These are phyloP conservation scores for Talaromyces sp. DNA, from an alignment of 2,329 filamentous ascomycete genomes.

Conservation along the genomic window DNA sequence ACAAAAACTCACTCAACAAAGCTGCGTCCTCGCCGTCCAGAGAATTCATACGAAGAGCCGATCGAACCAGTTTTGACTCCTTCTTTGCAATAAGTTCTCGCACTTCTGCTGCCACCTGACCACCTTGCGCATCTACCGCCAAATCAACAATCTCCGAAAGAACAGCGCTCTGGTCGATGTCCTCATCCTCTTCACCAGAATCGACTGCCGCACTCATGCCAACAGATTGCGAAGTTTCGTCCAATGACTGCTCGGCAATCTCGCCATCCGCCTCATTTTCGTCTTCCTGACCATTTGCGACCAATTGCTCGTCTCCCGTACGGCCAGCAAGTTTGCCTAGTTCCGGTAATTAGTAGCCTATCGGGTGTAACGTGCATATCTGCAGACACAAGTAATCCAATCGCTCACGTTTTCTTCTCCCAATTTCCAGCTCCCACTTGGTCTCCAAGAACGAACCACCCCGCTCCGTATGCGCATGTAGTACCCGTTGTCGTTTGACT, in stretches of 20 bases:
- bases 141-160: conserved; percentile 10
- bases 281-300: background rate
- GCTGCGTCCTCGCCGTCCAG: conserved; percentile 39
- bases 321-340: conserved; percentile 15
- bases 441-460: conserved; percentile 40
- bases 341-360: conserved; percentile 16
- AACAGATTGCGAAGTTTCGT: conserved; percentile 2
- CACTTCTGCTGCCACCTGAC: conserved; percentile 21
- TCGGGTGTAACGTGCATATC: conserved; percentile 7
- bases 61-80: conserved; percentile 33
- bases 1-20: conserved; percentile 40
- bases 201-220: background rate
- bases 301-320: conserved; percentile 3
- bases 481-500: conserved; percentile 35
- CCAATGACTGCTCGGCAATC: conserved; percentile 10
- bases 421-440: conserved; percentile 37
- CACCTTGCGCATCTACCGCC: conserved; percentile 6
- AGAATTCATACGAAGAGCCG: conserved; percentile 34
- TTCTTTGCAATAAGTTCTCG: conserved; percentile 30
- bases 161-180: background rate
- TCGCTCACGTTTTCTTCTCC: conserved; percentile 19
- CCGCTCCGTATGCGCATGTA: conserved; percentile 20
- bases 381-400: background rate
- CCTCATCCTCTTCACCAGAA: conserved; percentile 7
- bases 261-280: conserved; percentile 7